Evolutionary conservation across 2,329 filamentous ascomycete species (phyloP).

Genomic region (Monilinia vaccinii-corymbosi): DNA sequence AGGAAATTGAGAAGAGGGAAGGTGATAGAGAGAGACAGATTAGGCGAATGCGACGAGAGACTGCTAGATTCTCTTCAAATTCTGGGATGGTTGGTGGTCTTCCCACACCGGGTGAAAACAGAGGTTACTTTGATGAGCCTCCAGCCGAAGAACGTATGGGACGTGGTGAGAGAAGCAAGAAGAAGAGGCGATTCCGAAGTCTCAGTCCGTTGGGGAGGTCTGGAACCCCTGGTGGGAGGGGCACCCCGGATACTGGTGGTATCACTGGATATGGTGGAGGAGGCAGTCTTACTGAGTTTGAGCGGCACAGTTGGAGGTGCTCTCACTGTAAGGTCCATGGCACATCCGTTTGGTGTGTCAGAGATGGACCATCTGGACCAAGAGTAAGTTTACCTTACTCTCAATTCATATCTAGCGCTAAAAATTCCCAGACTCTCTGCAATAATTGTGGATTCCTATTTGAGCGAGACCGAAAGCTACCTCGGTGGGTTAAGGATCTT

Average conservation of each 20-base stretch:
- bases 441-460: slow-evolving; percentile 87
- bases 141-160: slow-evolving; percentile 70
- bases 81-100: slow-evolving; percentile 71
- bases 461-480: slow-evolving; percentile 77
- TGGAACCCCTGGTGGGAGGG: slow-evolving; percentile 59
- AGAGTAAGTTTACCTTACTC: slow-evolving; percentile 49
- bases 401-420: slow-evolving; percentile 14
- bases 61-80: slow-evolving; percentile 82
- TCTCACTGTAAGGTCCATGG: slow-evolving; percentile 82
- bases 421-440: slow-evolving; percentile 56
- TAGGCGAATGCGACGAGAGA: slow-evolving; percentile 77
- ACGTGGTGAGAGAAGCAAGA: slow-evolving; percentile 85
- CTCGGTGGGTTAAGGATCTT: slow-evolving; percentile 65
- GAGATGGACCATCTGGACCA: slow-evolving; percentile 78
- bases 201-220: slow-evolving; percentile 68
- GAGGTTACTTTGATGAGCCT: slow-evolving; percentile 42
- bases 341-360: slow-evolving; percentile 84
- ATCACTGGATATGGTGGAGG: slow-evolving; percentile 49
- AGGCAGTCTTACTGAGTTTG: slow-evolving; percentile 61
- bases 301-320: slow-evolving; percentile 80
- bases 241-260: slow-evolving; percentile 78
- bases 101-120: slow-evolving; percentile 43
- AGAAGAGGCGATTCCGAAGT: slow-evolving; percentile 87
- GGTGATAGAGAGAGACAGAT: slow-evolving; percentile 90
- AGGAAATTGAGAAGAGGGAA: slow-evolving; percentile 96